Conservation (phyloP, 129 eudicot genomes). For the Deinandra increscens region DNA sequence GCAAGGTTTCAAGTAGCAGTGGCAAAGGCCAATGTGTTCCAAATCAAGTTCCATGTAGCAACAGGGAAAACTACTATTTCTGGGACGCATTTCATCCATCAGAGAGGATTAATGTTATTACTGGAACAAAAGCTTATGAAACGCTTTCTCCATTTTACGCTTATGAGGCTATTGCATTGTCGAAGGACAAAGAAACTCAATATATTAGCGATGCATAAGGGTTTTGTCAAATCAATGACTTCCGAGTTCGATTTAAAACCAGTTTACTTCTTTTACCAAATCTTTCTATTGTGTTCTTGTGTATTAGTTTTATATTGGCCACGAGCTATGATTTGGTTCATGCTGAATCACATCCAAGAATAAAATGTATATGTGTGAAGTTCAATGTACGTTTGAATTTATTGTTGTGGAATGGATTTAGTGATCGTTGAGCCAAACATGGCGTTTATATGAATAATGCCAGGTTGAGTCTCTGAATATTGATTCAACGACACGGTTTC, state of each 20-base stretch:
- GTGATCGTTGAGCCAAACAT: too few relatives aligned
- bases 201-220: constrained; percentile 2
- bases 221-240: not conserved
- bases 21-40: constrained; percentile 26
- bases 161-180: not conserved
- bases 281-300: not conserved
- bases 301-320: not conserved
- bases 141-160: constrained; percentile 11
- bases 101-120: constrained; percentile 16
- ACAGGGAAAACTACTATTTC: constrained; percentile 26
- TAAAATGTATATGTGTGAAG: not conserved
- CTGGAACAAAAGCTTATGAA: constrained; percentile 27
- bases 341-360: too few relatives aligned
- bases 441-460: too few relatives aligned
- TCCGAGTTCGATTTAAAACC: not conserved
- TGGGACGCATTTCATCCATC: constrained; percentile 36
- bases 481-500: too few relatives aligned
- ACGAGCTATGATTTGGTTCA: not conserved
- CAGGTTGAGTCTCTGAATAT: too few relatives aligned
- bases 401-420: not conserved
- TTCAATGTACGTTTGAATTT: too few relatives aligned
- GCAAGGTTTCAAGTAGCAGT: constrained; percentile 5
- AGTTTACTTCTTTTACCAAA: too few relatives aligned
- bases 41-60: constrained; percentile 27
- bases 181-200: not conserved